These are phyloP conservation scores for Daldinia decipiens DNA, from an alignment of 495 filamentous ascomycete species.

Conservation along the genomic window DNA sequence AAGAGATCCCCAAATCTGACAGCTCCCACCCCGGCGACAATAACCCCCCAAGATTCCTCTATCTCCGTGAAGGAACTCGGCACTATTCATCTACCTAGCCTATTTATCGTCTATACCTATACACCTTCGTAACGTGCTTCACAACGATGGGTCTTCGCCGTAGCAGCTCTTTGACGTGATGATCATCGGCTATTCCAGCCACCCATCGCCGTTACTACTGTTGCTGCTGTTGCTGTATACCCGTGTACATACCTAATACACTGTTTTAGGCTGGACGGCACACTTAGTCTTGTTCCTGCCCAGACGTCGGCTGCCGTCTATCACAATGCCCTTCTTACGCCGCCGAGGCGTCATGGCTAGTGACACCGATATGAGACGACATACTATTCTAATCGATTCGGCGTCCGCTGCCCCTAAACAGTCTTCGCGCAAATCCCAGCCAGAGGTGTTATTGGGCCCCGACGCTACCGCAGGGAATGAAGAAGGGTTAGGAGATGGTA, in stretches of 20 bases:
- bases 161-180: conserved; percentile 43
- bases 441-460: conserved; percentile 30
- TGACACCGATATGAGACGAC: conserved; percentile 61
- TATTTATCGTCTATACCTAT: conserved; percentile 15
- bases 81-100: conserved; percentile 1
- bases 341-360: conserved; percentile 61
- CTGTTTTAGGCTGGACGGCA: conserved; percentile 16
- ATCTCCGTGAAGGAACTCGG: conserved; percentile 17
- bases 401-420: conserved; percentile 44
- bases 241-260: conserved; percentile 15
- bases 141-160: conserved; percentile 44
- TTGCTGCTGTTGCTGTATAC: conserved; percentile 12
- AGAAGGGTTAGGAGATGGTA: conserved; percentile 11
- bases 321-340: conserved; percentile 61
- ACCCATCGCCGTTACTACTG: conserved; percentile 13
- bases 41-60: conserved; percentile 5
- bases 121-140: conserved; percentile 23
- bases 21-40: conserved; percentile 22
- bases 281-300: conserved; percentile 14
- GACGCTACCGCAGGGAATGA: conserved; percentile 29
- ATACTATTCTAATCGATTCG: conserved; percentile 53
- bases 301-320: conserved; percentile 11
- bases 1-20: conserved; percentile 18
- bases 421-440: conserved; percentile 30
- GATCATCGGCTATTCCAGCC: conserved; percentile 34